phyloP scores from a whole-genome alignment of 768 basidiomycete species.

The Pleurotus tuoliensis region DNA sequence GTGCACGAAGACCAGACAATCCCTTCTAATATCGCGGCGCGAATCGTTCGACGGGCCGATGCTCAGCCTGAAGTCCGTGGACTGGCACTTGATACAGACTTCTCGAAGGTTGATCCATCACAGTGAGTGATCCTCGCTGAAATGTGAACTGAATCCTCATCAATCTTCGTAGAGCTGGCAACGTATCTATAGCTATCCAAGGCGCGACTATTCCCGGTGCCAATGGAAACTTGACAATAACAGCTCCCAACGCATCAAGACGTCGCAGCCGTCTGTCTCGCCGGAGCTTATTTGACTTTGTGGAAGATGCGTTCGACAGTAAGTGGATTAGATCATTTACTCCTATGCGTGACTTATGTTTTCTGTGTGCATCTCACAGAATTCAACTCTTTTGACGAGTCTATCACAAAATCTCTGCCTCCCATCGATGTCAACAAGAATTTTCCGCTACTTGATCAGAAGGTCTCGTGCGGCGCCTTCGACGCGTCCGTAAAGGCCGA shows the following conservation, averaged over 20 bases:
- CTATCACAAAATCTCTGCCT: conserved; percentile 15
- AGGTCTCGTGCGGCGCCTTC: conserved; percentile 15
- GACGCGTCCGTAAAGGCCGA: conserved; percentile 13
- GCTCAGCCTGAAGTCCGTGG: conserved; percentile 31
- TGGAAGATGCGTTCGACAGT: conserved; percentile 12
- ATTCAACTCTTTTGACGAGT: conserved; percentile 18
- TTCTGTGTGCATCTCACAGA: not conserved
- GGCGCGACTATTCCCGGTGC: conserved; percentile 17
- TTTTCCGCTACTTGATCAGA: conserved; percentile 16
- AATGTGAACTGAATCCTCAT: not conserved
- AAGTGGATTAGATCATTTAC: not conserved
- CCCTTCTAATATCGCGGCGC: conserved; percentile 23
- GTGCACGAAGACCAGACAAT: conserved; percentile 40
- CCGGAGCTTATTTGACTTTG: conserved; percentile 14
- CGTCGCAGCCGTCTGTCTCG: conserved; percentile 13
- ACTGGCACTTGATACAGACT: conserved; percentile 38
- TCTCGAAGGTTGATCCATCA: conserved; percentile 22
- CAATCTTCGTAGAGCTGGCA: not conserved
- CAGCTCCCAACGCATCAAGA: conserved; percentile 6
- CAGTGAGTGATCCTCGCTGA: conserved; percentile 12
- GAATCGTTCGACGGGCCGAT: conserved; percentile 30
- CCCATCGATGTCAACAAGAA: conserved; percentile 18
- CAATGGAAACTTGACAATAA: conserved; percentile 12
- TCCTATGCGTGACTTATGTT: not conserved
- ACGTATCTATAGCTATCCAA: conserved; percentile 12